A percentile compares a stretch with the other conserved stretches of the same genome.
phyloP scores from a whole-genome alignment of 2,329 filamentous ascomycete species.

The Aspergillus costaricaensis region DNA sequence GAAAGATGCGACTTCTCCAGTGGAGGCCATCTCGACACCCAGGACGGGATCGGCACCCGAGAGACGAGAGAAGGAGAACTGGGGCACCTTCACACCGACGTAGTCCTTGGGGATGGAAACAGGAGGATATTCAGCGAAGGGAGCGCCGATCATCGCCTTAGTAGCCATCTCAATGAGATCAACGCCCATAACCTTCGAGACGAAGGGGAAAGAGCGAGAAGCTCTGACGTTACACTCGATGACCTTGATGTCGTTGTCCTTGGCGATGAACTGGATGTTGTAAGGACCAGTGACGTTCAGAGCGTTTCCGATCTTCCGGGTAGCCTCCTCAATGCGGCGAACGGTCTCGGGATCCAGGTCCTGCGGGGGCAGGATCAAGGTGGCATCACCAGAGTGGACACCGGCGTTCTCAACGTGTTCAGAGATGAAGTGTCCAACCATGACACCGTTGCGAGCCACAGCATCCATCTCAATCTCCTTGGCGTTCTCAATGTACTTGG shows the following conservation, averaged over 20 bases:
- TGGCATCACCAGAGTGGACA: conserved; percentile 97
- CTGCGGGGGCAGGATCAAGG: conserved; percentile 89
- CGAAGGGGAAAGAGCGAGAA: conserved; percentile 94
- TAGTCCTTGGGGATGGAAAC: conserved; percentile 75
- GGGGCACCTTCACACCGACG: conserved; percentile 95
- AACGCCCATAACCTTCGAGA: conserved; percentile 97
- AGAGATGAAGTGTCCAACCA: conserved; percentile 95
- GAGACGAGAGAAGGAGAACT: conserved; percentile 97
- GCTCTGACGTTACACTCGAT: conserved; percentile 98
- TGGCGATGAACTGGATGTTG: conserved; percentile 99
- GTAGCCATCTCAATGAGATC: conserved; percentile 98
- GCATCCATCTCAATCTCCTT: conserved; percentile 99
- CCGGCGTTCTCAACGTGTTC: conserved; percentile 99
- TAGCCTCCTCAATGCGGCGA: conserved; percentile 87
- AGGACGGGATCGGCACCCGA: conserved; percentile 94
- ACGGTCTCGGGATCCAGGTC: conserved; percentile 90
- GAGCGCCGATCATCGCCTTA: conserved; percentile 87
- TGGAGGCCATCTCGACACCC: conserved; percentile 98
- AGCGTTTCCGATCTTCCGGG: conserved; percentile 88
- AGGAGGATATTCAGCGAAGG: conserved; percentile 78
- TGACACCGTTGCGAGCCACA: conserved; percentile 83
- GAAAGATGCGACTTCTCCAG: conserved; percentile 96
- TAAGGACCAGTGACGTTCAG: conserved; percentile 95
- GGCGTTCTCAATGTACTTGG: conserved; percentile 98
- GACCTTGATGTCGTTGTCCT: conserved; percentile 99